These are phyloP conservation scores for Cicer bijugum DNA, from an alignment of 306 rosid genomes.

Conservation along the genomic window DNA sequence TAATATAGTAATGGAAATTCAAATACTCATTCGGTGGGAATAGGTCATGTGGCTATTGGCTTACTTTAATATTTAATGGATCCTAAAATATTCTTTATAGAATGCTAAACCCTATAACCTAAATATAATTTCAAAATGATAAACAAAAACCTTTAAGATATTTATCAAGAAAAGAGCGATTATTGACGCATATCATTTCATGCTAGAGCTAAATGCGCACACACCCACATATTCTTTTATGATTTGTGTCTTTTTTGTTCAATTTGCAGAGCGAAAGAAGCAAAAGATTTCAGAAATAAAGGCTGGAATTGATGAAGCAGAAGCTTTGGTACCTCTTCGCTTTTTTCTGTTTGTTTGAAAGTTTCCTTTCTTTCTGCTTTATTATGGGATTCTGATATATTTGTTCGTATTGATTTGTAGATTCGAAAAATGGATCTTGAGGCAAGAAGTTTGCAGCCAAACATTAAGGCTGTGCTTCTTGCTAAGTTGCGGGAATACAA, in stretches of 20 bases:
- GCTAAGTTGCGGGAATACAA: slow-evolving; percentile 85
- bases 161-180: slow-evolving; percentile 26
- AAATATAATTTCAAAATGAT: neutral
- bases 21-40: slow-evolving; percentile 1
- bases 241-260: slow-evolving; percentile 26
- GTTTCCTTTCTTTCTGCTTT: slow-evolving; percentile 28
- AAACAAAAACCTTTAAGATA: neutral
- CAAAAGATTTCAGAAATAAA: slow-evolving; percentile 70
- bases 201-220: neutral
- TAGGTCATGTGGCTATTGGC: neutral
- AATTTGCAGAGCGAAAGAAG: slow-evolving; percentile 79
- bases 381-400: slow-evolving; percentile 32
- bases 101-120: neutral
- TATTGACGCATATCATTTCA: slow-evolving; percentile 2
- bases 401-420: slow-evolving; percentile 50
- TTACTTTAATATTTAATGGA: slow-evolving; percentile 4
- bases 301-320: slow-evolving; percentile 80
- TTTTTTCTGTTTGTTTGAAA: slow-evolving; percentile 22
- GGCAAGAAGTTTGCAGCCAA: slow-evolving; percentile 87
- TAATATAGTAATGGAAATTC: slow-evolving; percentile 9
- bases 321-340: slow-evolving; percentile 65
- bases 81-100: slow-evolving; percentile 18
- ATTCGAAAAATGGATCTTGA: slow-evolving; percentile 83
- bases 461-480: slow-evolving; percentile 68
- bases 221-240: neutral